Base-by-base conservation (phyloP, 441 rosid species). In the Sinapis alba region DNA sequence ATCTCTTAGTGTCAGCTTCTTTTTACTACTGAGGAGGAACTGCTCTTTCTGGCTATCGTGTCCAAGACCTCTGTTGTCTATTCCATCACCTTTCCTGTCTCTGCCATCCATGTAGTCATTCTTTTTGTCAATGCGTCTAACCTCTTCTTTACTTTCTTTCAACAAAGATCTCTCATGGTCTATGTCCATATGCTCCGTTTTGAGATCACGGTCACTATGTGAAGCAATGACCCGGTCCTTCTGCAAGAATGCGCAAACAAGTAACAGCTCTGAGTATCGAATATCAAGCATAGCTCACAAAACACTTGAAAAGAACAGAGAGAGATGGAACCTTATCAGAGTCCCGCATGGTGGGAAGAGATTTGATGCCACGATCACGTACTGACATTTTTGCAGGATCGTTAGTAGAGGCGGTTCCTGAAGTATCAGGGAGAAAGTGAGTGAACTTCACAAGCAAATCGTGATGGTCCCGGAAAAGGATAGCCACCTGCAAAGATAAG, bases 361-460 rank as follows among this genome's bases (percentile, higher is more conserved):
- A 65, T 1, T 65, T 84, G 16, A 93, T 82, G 78, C 81, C 86
- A 81, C 88, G 85, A 75, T 89, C 98, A 63, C 89, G 89, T 36
- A 83, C 47, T 59, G 90, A 80, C 71, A 77, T 88, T 81, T 92
- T 87, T 18, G 83, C 84, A 62, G 95, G 75, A 71, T 86, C 80
- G 50, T 34, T 30, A 75, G 72, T 83, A 75, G 93, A 82, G n/a
- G 90, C 84, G 50, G 92, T 69, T 57, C 85, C 91, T 27, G 99
- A 90, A 71, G 86, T 63, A 85, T 91, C 97, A 13, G 99, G 99
- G 26, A 97, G 89, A 84, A 97, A 97, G 75, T 91, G 94, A 61
- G 81, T 72, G 61, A 94, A 97, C 83, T 94, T 98, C 69, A 65
- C 69, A 60, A 97, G 98, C 73, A 97, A 86, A 87, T 97, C 98